phyloP scores from a whole-genome alignment of 148 eudicot species.

The Heliosperma pusillum region DNA sequence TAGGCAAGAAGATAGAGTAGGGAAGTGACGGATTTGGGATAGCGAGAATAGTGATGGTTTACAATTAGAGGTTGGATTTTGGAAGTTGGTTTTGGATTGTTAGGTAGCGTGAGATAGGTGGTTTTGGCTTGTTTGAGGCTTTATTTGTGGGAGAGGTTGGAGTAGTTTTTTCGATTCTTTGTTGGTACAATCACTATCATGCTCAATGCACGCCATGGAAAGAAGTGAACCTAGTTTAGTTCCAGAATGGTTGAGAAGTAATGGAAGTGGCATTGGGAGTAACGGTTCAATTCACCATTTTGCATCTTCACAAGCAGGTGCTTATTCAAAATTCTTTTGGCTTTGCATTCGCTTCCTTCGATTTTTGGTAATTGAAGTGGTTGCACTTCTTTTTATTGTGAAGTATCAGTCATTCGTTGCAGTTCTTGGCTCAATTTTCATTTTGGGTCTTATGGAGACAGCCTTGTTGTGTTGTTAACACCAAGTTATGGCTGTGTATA shows the following conservation, averaged over 20 bases:
- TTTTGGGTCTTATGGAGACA: neutral
- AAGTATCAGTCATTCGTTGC: neutral
- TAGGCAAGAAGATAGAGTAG: neutral
- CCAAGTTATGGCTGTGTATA: neutral
- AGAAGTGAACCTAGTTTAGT: constrained; percentile 84
- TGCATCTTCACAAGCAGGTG: constrained; percentile 47
- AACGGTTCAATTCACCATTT: constrained; percentile 55
- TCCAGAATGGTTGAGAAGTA: constrained; percentile 84
- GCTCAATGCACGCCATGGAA: constrained; percentile 62
- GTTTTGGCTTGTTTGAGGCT: neutral
- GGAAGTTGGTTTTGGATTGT: neutral
- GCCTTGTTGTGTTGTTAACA: neutral
- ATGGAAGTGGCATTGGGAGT: constrained; percentile 73
- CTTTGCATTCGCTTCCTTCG: neutral
- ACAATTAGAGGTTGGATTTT: neutral
- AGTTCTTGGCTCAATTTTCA: neutral
- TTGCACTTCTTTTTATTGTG: neutral
- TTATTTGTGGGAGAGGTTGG: neutral
- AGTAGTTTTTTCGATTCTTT: neutral
- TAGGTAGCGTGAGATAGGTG: neutral
- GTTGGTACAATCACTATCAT: constrained; percentile 36
- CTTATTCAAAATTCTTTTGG: neutral
- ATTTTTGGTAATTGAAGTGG: neutral
- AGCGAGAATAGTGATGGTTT: neutral
- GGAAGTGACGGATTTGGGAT: neutral